Evolutionary conservation across 768 basidiomycete species (phyloP).

Genomic region (Auriscalpium microsporum): DNA sequence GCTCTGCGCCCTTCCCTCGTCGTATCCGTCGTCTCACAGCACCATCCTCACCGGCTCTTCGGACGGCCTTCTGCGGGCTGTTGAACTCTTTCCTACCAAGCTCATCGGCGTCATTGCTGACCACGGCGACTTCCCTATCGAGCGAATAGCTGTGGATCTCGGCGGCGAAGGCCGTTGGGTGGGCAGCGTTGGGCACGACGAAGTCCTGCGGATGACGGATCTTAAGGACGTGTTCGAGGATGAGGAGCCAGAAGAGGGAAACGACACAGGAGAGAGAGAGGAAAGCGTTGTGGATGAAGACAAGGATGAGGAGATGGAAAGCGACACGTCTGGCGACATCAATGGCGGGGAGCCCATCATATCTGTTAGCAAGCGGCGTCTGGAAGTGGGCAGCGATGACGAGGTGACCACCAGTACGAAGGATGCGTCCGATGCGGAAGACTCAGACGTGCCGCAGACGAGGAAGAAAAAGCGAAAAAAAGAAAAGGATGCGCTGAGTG

Average conservation of each 20-base stretch:
- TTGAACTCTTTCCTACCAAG: conserved; percentile 83
- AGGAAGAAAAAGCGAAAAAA: conserved; percentile 52
- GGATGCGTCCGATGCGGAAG: conserved; percentile 16
- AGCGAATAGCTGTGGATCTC: conserved; percentile 65
- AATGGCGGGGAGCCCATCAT: conserved; percentile 10
- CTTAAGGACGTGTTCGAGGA: conserved; percentile 67
- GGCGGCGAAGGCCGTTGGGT: conserved; percentile 67
- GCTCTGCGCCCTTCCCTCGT: conserved; percentile 61
- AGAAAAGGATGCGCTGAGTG: conserved; percentile 38
- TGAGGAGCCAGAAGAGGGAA: conserved; percentile 31
- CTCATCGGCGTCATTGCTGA: conserved; percentile 85
- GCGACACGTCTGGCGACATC: conserved; percentile 19
- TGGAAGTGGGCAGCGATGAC: conserved; percentile 11
- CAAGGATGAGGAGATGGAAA: conserved; percentile 10
- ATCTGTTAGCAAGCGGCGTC: conserved; percentile 7
- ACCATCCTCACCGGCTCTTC: conserved; percentile 84
- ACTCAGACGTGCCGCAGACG: conserved; percentile 24
- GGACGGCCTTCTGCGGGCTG: conserved; percentile 82
- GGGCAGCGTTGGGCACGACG: conserved; percentile 90
- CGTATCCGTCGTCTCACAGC: conserved; percentile 55
- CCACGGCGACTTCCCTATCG: conserved; percentile 88
- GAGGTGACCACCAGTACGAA: conserved; percentile 9
- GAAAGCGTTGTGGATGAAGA: conserved; percentile 20
- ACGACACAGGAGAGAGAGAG: conserved; percentile 29
- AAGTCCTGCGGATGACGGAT: conserved; percentile 77